Evolutionary conservation across 2,329 filamentous ascomycete genomes (phyloP), one percentile per base, ranked within the genome.

Genomic region (Aspergillus sp.): DNA sequence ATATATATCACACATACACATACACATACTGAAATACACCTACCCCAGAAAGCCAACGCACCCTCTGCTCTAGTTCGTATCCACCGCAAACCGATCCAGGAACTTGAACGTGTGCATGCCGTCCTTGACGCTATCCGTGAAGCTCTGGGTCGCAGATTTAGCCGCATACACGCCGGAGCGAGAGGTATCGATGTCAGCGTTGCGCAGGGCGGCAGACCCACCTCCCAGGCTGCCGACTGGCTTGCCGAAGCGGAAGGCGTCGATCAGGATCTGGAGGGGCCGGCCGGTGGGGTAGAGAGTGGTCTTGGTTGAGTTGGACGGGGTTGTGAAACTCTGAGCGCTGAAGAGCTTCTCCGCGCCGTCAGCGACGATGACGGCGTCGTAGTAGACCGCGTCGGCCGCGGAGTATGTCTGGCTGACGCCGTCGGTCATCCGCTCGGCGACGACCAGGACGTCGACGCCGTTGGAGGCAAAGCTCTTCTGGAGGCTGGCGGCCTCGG

Each of bases 221-320:
- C 48, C 54, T 1, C 76, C 78, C 1, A 82, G 42, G 16, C 71
- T 73, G 10, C 66, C 78, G 15, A 85, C 62, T 0, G 81, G 76
- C 66, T 86, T 86, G 3, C 79, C 80, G 64, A 76, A 85, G 15
- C 72, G 63, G 59, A 75, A 85, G 0, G 68, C 73, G 47, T 78
- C 72, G 11, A 66, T 51, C 12, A 83, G 53, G 31, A 85, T 78
- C 60, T 81, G 70, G 2, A 68, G 55, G 0, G 80, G 81, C 1
- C 78, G 67, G 1, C 74, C 74, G 2, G 69, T 62, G 1, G 80
- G 80, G 55, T 72, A 85, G 5, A 84, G 61, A 0, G 78, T 66
- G 2, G 74, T 65, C 3, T 69, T 72, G 14, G 51, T 51, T 1
- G 53, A 53, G 12, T 52, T 53, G 12, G 53, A 51, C 10, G 14